Evolutionary conservation across 2,329 filamentous ascomycete genomes (phyloP), one percentile per base, ranked within the genome.

Genomic region (Penicillium sclerotigenum): DNA sequence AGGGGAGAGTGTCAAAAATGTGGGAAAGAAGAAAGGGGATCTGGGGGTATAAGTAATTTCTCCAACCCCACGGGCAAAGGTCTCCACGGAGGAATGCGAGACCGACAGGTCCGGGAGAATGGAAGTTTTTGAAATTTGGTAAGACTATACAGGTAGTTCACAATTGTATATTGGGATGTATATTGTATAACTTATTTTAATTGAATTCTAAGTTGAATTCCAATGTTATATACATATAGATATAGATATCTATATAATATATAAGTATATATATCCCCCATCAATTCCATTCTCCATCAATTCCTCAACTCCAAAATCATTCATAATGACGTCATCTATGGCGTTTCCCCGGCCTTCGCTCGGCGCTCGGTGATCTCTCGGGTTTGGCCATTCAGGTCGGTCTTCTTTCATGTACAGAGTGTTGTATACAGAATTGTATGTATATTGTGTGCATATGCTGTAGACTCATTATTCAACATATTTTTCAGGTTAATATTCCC

Each of bases 51-150:
- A 59, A 60, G 52, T 56, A 45, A 46, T 52, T 52, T 45, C 40
- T 33, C 47, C 43, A 50, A 62, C 60, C 60, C 61, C 59, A 59
- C 59, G 54, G 52, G 52, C 52, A 54, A 10, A 41, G 37, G 45
- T 52, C 47, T 51, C 53, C 53, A 55, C 53, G 43, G 2, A 51
- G 43, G 51, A 54, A 48, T 34, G 33, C n/a, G 41, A 53, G 43
- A 10, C 48, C 52, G 52, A 48, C 16, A 37, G 34, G 22, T 51
- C 52, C 52, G 52, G 52, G 20, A 54, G 29, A 54, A 50, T 34
- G 52, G 45, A 54, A 49, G 26, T 18, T 26, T 38, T 38, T 10
- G 43, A 41, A 24, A 3, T 48, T 24, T 41, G 16, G 40, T 41
- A 16, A 11, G 16, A 8, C 24, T 41, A 7, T 11, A 8, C 6